A percentile compares a stretch with the other conserved stretches of the same genome.
Evolutionary conservation across 306 rosid genomes (phyloP).

Genomic region (Inga oerstediana): DNA sequence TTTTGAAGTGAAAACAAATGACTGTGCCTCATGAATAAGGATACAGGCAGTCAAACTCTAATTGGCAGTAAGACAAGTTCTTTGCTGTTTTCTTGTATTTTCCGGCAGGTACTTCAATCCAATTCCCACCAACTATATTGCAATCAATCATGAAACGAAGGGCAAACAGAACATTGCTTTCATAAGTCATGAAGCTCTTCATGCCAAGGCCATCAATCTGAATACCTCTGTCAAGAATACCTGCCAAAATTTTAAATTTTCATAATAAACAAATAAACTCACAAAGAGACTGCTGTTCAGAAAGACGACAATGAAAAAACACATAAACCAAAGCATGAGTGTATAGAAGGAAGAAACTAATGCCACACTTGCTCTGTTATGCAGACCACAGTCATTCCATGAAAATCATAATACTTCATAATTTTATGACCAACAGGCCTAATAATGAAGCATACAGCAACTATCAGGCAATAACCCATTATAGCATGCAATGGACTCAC

Average conservation of each 20-base stretch:
- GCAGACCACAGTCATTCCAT: slow-evolving; percentile 2
- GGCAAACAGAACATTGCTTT: slow-evolving; percentile 98
- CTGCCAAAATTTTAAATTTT: slow-evolving; percentile 49
- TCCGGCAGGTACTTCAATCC: slow-evolving; percentile 92
- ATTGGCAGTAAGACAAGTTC: slow-evolving; percentile 73
- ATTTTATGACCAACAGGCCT: slow-evolving; percentile 23
- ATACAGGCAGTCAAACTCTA: slow-evolving; percentile 94
- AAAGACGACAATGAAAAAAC: slow-evolving; percentile 19
- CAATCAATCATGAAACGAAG: slow-evolving; percentile 98
- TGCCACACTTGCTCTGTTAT: background rate
- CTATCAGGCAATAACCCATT: slow-evolving; percentile 1
- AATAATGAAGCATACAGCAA: slow-evolving; percentile 16
- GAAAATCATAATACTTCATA: slow-evolving; percentile 24
- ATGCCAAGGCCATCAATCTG: slow-evolving; percentile 86
- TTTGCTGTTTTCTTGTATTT: slow-evolving; percentile 64
- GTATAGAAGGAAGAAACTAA: slow-evolving; percentile 25
- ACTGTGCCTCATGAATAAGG: slow-evolving; percentile 44
- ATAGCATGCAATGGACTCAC: background rate
- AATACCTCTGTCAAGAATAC: slow-evolving; percentile 95
- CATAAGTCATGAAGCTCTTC: slow-evolving; percentile 93
- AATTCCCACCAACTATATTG: slow-evolving; percentile 91
- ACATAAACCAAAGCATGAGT: background rate
- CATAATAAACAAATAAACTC: slow-evolving; percentile 24
- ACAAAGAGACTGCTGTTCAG: slow-evolving; percentile 8
- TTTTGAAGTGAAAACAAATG: background rate